These are phyloP conservation scores for Epichloe scottii DNA, from an alignment of 2,329 filamentous ascomycete genomes.

Conservation along the genomic window DNA sequence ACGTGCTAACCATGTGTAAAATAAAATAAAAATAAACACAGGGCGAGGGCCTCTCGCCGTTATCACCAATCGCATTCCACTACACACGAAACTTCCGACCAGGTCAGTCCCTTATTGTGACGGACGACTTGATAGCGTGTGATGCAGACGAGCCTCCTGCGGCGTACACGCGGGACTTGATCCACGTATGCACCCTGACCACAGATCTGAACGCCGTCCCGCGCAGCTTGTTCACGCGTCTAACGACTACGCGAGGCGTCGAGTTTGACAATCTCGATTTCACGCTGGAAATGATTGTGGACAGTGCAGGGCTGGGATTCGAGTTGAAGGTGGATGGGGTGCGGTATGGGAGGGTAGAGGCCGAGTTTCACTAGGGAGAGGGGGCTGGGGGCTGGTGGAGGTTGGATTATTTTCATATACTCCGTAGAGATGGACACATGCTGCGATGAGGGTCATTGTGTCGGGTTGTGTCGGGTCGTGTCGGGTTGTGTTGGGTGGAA, in stretches of 20 bases:
- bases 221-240: conserved; percentile 55
- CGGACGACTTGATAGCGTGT: conserved; percentile 68
- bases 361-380: conserved; percentile 54
- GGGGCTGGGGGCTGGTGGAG: too few species aligned
- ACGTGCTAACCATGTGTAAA: too few species aligned
- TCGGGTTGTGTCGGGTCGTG: background rate
- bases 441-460: background rate
- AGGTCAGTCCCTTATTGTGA: conserved; percentile 63
- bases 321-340: conserved; percentile 70
- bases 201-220: conserved; percentile 69
- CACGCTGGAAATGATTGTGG: conserved; percentile 71
- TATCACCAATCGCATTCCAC: conserved; percentile 65
- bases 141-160: conserved; percentile 54
- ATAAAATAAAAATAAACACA: conserved; percentile 15
- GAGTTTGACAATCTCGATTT: conserved; percentile 78
- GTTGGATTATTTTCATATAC: too few species aligned
- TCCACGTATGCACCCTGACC: conserved; percentile 68
- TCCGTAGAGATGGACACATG: too few species aligned
- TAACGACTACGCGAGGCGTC: conserved; percentile 67
- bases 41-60: conserved; percentile 65
- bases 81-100: conserved; percentile 78
- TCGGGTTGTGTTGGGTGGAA: too few species aligned
- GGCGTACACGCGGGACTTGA: conserved; percentile 47
- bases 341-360: conserved; percentile 63
- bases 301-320: conserved; percentile 64